Percentiles rank a stretch among this genome's conserved stretches.
Conservation (phyloP, 768 basidiomycete species). For the Leccinum sublutescens region DNA sequence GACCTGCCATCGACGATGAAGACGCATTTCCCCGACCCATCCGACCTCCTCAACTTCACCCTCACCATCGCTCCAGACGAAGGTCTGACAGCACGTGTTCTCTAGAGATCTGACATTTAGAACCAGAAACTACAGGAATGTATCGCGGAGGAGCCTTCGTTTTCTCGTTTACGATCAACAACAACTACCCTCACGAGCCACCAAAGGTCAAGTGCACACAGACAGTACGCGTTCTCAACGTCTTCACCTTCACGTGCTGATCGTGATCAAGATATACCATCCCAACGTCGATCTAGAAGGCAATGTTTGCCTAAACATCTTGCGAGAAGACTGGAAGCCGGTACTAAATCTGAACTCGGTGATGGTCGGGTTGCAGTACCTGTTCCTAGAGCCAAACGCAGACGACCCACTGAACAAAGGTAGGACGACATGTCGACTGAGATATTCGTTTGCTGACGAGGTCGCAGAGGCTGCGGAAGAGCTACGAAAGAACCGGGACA, state of each 20-base stretch:
- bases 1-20: conserved; percentile 96
- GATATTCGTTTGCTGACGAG: conserved; percentile 10
- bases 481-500: conserved; percentile 82
- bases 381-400: conserved; percentile 98
- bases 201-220: conserved; percentile 98
- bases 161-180: conserved; percentile 95
- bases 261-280: conserved; percentile 81
- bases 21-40: conserved; percentile 88
- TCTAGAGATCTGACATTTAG: conserved; percentile 3
- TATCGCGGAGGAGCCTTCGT: conserved; percentile 93
- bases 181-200: conserved; percentile 98
- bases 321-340: conserved; percentile 99
- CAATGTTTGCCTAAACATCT: conserved; percentile 97
- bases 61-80: conserved; percentile 97
- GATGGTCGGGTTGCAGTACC: conserved; percentile 97
- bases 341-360: conserved; percentile 97
- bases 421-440: conserved; percentile 34
- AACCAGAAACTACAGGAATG: conserved; percentile 64
- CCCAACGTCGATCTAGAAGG: conserved; percentile 98
- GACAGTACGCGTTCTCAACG: conserved; percentile 54
- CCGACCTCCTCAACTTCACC: conserved; percentile 94
- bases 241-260: conserved; percentile 6
- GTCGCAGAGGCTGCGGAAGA: conserved; percentile 90
- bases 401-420: conserved; percentile 99
- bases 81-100: conserved; percentile 47